Base-by-base conservation (phyloP, 2,329 filamentous ascomycete species). In the Podosphaera xanthii region DNA sequence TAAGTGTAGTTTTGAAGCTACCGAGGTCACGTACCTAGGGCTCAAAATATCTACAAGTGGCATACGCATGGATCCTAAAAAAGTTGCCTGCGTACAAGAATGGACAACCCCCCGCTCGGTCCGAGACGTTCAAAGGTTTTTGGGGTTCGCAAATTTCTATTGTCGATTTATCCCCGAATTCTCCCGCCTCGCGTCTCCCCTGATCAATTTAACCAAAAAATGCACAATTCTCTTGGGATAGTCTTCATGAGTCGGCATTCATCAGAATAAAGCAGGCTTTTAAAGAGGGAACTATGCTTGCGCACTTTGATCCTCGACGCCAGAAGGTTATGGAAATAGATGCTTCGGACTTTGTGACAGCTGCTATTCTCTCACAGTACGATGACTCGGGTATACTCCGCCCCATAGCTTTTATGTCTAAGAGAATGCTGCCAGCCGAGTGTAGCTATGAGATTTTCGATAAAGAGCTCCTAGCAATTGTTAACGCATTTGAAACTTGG, bases 1-100 rank as follows among this genome's bases (percentile, higher is more conserved):
- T 22, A 22, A 54, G 30, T 54, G 50, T 50, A 2, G n/a, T 52
- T 53, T 40, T 57, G 33, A 53, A 48, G 30, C 55, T 57, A 56
- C 56, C 10, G 30, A n/a, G 42, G 33, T 60, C 46, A 42, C 14
- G 30, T 61, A 57, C 35, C 31, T 61, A 4, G 44, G 57, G 4
- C 58, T 59, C 50, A 59, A 49, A 12, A 33, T 59, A n/a, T 53
- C 33, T 8, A 54, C 49, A 8, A 30, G 52, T 3, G 46, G 57
- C 6, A 49, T 42, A 7, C n/a, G 34, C 8, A 57, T 57, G 36
- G 54, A 57, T 30, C 54, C n/a, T n/a, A 57, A 42, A 8, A 57
- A 57, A 44, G 54, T 57, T 5, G 35, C 35, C 12, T 40, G 35
- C 12, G 54, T 57, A 42, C 40, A 57, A 57, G 35, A 57, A 30